Evolutionary conservation across 306 rosid species (phyloP), one percentile per base, ranked within the genome.

Genomic region (Lablab purpureus): DNA sequence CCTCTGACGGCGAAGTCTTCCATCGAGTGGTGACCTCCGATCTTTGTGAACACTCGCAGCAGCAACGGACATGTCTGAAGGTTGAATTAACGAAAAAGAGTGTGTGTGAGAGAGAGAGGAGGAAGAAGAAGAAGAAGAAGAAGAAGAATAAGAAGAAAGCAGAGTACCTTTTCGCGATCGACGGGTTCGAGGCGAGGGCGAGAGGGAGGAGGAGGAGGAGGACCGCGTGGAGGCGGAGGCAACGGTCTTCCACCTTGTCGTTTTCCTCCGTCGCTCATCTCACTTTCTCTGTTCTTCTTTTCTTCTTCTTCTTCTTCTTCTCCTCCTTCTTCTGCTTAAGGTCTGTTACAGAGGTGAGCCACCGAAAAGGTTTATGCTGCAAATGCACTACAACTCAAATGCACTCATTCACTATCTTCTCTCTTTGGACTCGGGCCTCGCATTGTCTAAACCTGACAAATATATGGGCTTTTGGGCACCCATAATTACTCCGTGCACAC

Each of bases 1-100:
- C 99, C 99, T 83, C 99, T 90, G 10, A 87, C 93, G 1, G 97
- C 92, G 76, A 92, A 95, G 28, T 91, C 99, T 63, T 91, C 98
- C 74, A 84, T 88, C 12, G 65, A 74, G 65, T 93, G 97, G 79
- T 95, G 99, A 69, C 85, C 55, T 46, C 99, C 99, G 32, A 58
- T 67, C 98, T 90, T 91, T 0, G 99, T 93, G 86, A 95, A 95
- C 36, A 95, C 99, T 69, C 98, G 90, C 54, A 95, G 97, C 52
- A 95, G 78, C 37, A 95, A 85, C n/a, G 98, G 99, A 68, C 99
- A 95, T 14, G 94, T 93, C 98, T 94, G 91, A 11, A 43, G 14
- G 49, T 43, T 43, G 34, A 82, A 59, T 43, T 15, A 55, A 0
- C 76, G 9, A 34, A 45, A 2, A 6, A 43, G 17, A 47, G 4